phyloP scores from a whole-genome alignment of 2,329 filamentous ascomycete genomes.

The Arthrobotrys conoides region DNA sequence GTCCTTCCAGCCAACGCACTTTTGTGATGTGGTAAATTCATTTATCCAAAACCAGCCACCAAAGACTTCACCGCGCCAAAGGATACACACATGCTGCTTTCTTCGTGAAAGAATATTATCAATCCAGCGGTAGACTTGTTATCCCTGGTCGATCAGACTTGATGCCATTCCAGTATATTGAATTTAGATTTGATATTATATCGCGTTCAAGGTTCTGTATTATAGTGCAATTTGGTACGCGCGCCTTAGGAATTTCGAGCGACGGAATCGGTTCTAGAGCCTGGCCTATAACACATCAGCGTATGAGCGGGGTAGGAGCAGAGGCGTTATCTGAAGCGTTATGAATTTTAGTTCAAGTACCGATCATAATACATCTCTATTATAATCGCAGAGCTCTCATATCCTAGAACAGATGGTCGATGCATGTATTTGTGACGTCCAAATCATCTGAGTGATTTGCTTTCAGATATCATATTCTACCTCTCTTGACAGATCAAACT shows the following conservation, averaged over 20 bases:
- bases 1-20: constrained; percentile 22
- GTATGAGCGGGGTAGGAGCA: constrained; percentile 16
- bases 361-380: constrained; percentile 3
- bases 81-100: constrained; percentile 10
- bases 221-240: background rate
- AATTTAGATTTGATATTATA: constrained; percentile 22
- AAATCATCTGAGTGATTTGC: too few species aligned
- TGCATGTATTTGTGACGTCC: too few species aligned
- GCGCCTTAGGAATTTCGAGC: background rate
- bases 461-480: too few species aligned
- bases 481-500: too few species aligned
- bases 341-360: constrained; percentile 27
- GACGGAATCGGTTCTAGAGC: background rate
- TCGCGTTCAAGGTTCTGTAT: constrained; percentile 5
- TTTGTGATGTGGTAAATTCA: constrained; percentile 21
- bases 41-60: constrained; percentile 39
- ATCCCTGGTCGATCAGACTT: constrained; percentile 36
- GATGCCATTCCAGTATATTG: background rate
- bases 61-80: constrained; percentile 18
- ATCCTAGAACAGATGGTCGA: background rate
- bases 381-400: constrained; percentile 19
- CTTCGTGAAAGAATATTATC: constrained; percentile 5
- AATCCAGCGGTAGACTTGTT: constrained; percentile 1
- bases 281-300: background rate
- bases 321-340: constrained; percentile 53